Evolutionary conservation across 192 early-diverging fungal genomes (phyloP), one percentile per base, ranked within the genome.

Genomic region (Coemansia asiatica): DNA sequence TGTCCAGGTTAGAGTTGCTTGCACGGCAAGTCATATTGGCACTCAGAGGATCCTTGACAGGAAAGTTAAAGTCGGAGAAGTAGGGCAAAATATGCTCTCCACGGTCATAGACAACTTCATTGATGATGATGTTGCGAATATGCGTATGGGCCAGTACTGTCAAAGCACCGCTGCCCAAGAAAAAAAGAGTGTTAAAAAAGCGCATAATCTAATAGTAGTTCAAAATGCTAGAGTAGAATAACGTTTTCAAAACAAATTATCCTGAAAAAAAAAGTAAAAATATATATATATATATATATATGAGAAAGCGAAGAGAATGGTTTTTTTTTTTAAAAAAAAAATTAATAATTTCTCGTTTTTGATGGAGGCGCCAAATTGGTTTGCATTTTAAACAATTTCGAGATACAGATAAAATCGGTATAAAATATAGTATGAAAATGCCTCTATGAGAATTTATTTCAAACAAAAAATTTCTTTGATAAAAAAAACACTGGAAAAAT

Each of bases 81-180:
- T 60, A 60, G 0, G 36, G 36, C 12, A 40, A 6, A 26, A 60
- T 60, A 15, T 35, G 33, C 12, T 60, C 23, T 2, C 58, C 58
- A 21, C 35, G 22, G 19, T 40, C 36, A 46, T 44, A 23, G 21
- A 44, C 36, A 21, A 18, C 9, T 22, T 46, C 22, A 9, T 60
- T 35, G 33, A 60, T 22, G 27, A 47, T 23, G 6, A 60, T 19
- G 40, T 60, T 60, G 58, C 40, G 36, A 7, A 60, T 46, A 25
- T 60, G 36, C 8, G 58, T 60, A 23, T 60, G 58, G 22, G 58
- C 58, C 5, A 60, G 22, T 26, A 40, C 58, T 60, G 58, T 60
- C 58, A 60, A 60, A 60, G 58, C 58, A 60, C 58, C 21, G 58
- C 38, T 46, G 40, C 22, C 58, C 19, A 29, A 9, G 4, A 60